Conservation (phyloP, 371 early-diverging fungal species). For the Mortierella sp. region DNA sequence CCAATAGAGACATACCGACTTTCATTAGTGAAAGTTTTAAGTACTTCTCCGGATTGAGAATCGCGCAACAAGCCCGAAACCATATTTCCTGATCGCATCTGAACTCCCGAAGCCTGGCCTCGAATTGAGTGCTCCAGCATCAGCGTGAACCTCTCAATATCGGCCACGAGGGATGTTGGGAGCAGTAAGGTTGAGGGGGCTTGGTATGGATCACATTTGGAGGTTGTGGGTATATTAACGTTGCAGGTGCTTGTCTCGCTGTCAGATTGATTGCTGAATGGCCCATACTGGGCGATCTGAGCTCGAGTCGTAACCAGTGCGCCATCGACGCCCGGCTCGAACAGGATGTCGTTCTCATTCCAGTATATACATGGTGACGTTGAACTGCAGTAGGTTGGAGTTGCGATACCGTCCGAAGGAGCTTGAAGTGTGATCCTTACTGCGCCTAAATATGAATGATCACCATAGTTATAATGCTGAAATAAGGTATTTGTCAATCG, state of each 20-base stretch:
- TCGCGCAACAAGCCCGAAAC: constrained; percentile 34
- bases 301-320: constrained; percentile 58
- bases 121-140: constrained; percentile 69
- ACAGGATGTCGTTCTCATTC: constrained; percentile 49
- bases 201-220: constrained; percentile 35
- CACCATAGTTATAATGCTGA: background rate
- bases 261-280: constrained; percentile 25
- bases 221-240: constrained; percentile 36
- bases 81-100: constrained; percentile 59
- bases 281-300: constrained; percentile 37
- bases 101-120: constrained; percentile 48
- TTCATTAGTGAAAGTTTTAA: constrained; percentile 27
- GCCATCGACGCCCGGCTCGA: constrained; percentile 45
- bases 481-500: background rate
- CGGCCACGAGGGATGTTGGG: constrained; percentile 39
- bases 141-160: constrained; percentile 57
- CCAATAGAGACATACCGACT: constrained; percentile 18
- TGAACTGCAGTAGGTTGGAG: constrained; percentile 30
- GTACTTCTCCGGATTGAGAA: constrained; percentile 26
- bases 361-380: constrained; percentile 41
- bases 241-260: constrained; percentile 18
- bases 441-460: constrained; percentile 28
- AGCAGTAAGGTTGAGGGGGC: constrained; percentile 28
- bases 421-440: constrained; percentile 50
- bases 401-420: constrained; percentile 32